Conservation (phyloP, 2,329 filamentous ascomycete genomes). For the Passalora sequoiae region DNA sequence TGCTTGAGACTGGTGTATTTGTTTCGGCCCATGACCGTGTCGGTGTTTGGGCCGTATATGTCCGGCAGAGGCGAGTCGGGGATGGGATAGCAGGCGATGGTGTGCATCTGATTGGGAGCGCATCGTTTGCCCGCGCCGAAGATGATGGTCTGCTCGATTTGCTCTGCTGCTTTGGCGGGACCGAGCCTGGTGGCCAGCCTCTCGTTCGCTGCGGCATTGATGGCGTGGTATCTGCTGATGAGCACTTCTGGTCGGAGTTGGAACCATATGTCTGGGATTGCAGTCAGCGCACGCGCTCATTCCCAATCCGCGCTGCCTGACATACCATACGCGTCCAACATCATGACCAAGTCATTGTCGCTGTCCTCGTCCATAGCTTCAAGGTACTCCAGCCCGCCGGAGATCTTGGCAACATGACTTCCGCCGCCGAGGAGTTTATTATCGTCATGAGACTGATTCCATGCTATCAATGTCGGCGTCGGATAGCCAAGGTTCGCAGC, state of each 20-base stretch:
- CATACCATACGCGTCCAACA: slow-evolving; percentile 26
- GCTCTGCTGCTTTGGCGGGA: slow-evolving; percentile 36
- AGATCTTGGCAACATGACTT: slow-evolving; percentile 24
- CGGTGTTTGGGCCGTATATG: slow-evolving; percentile 37
- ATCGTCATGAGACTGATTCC: slow-evolving; percentile 15
- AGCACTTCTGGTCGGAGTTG: slow-evolving; percentile 23
- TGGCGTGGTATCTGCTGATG: slow-evolving; percentile 21
- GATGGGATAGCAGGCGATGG: slow-evolving; percentile 48
- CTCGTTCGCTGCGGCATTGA: slow-evolving; percentile 35
- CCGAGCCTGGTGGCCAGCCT: slow-evolving; percentile 40
- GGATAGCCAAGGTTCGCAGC: slow-evolving; percentile 18
- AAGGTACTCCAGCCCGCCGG: slow-evolving; percentile 16
- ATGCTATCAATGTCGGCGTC: slow-evolving; percentile 22
- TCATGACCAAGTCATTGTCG: slow-evolving; percentile 23
- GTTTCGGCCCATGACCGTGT: slow-evolving; percentile 34
- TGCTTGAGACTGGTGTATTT: slow-evolving; percentile 29
- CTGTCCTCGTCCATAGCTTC: slow-evolving; percentile 12
- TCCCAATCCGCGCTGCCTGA: neutral
- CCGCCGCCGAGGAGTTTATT: slow-evolving; percentile 17
- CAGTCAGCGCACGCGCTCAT: no score
- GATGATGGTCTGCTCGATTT: slow-evolving; percentile 45
- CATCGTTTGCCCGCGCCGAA: slow-evolving; percentile 55
- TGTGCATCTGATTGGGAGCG: slow-evolving; percentile 38
- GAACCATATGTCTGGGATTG: slow-evolving; percentile 28
- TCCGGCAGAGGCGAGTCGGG: slow-evolving; percentile 50